These are phyloP conservation scores for Kluyveromyces marxianus DNA, from an alignment of 1,139 yeast genomes.

Conservation along the genomic window DNA sequence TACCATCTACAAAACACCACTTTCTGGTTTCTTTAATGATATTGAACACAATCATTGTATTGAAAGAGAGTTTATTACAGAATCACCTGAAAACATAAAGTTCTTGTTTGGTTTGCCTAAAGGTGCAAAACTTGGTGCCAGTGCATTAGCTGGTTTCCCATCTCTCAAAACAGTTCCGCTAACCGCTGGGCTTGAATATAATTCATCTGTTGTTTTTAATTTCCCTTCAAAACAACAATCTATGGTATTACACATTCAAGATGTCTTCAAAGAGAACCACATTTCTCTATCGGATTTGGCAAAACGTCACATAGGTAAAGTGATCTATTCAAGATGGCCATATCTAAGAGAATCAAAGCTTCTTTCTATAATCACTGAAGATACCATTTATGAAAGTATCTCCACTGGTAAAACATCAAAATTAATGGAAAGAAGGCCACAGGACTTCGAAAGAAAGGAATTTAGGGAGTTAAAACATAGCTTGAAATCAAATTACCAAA, in stretches of 20 bases:
- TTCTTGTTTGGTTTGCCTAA: constrained; percentile 53
- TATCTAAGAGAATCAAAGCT: constrained; percentile 76
- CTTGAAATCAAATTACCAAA: constrained; percentile 36
- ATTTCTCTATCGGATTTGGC: constrained; percentile 45
- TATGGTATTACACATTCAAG: constrained; percentile 55
- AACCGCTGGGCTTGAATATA: constrained; percentile 43
- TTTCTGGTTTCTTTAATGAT: constrained; percentile 72
- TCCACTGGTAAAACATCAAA: constrained; percentile 29
- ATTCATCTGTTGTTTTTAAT: constrained; percentile 73
- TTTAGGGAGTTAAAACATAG: constrained; percentile 34
- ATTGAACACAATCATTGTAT: constrained; percentile 71
- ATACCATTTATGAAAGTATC: constrained; percentile 40
- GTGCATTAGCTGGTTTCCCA: constrained; percentile 86
- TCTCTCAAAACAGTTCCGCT: constrained; percentile 65
- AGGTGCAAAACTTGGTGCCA: constrained; percentile 63
- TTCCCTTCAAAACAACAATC: constrained; percentile 81
- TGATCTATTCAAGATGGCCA: constrained; percentile 83
- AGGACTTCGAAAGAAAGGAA: constrained; percentile 36
- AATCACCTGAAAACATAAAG: constrained; percentile 40
- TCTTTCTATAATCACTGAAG: constrained; percentile 52
- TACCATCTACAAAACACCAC: constrained; percentile 63
- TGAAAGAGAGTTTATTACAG: constrained; percentile 49
- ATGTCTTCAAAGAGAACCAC: constrained; percentile 42
- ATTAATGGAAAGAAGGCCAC: constrained; percentile 38
- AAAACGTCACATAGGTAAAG: constrained; percentile 47